Conservation (phyloP, 2,329 filamentous ascomycete species). For the Exophiala dermatitidis region DNA sequence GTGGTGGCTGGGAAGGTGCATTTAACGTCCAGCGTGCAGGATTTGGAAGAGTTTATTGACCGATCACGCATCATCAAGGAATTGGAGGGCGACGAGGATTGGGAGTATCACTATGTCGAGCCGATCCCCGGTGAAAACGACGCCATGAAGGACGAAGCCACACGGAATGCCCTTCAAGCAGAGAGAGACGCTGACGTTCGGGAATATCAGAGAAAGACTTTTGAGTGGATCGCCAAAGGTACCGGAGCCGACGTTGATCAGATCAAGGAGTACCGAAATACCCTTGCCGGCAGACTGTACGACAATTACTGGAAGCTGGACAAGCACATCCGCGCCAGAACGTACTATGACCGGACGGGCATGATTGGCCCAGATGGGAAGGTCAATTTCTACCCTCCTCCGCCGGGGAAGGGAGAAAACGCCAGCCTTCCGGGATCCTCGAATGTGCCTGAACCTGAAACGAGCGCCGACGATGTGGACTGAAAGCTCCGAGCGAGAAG, state of each 20-base stretch:
- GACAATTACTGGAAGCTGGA: conserved; percentile 85
- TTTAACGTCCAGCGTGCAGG: conserved; percentile 51
- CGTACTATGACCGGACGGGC: conserved; percentile 76
- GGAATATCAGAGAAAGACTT: conserved; percentile 66
- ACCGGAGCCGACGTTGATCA: conserved; percentile 42
- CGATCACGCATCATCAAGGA: conserved; percentile 67
- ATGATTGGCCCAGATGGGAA: conserved; percentile 61
- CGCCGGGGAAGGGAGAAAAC: conserved; percentile 13
- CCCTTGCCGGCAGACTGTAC: conserved; percentile 56
- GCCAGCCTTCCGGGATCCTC: conserved; percentile 10
- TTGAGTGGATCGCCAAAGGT: conserved; percentile 62
- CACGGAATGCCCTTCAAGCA: conserved; percentile 56
- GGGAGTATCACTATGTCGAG: conserved; percentile 75
- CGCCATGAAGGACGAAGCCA: conserved; percentile 60
- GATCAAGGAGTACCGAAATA: conserved; percentile 52
- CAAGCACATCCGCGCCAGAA: conserved; percentile 73
- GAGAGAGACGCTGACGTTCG: conserved; percentile 60
- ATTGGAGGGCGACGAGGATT: conserved; percentile 78
- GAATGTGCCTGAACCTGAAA: conserved; percentile 6
- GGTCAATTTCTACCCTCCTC: conserved; percentile 61
- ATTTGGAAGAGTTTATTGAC: conserved; percentile 70
- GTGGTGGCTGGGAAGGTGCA: conserved; percentile 29
- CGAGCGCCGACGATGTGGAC: conserved; percentile 25
- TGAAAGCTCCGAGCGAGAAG: conserved; percentile 2
- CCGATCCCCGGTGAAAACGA: conserved; percentile 69